Conservation (phyloP, 352 stramenopile genomes). For the Globisporangium heterothallicum region DNA sequence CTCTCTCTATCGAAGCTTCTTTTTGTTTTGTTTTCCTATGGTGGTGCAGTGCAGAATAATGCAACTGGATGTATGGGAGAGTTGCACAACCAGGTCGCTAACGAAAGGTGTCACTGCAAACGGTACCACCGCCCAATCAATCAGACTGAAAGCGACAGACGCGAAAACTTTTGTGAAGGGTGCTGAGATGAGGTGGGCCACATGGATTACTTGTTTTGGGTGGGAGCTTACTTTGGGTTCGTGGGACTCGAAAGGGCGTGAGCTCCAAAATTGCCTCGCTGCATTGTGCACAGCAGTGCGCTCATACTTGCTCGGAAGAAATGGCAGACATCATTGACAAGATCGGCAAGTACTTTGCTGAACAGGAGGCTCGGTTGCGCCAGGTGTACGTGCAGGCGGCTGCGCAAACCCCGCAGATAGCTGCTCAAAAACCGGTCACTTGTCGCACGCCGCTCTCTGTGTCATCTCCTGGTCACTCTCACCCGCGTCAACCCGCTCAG, state of each 20-base stretch:
- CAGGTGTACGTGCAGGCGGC: conserved; percentile 20
- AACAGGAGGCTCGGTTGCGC: conserved; percentile 57
- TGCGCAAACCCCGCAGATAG: not conserved
- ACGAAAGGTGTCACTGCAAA: not conserved
- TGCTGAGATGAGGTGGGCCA: not conserved
- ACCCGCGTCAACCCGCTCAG: not conserved
- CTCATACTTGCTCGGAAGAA: not conserved
- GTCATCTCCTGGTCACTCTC: too few relatives aligned
- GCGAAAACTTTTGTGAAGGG: not conserved
- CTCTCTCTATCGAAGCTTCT: too few relatives aligned
- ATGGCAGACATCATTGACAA: conserved; percentile 65
- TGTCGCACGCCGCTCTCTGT: conserved; percentile 10
- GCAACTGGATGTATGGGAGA: not conserved
- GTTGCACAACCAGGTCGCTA: not conserved
- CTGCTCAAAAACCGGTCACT: not conserved
- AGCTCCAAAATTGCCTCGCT: too few relatives aligned
- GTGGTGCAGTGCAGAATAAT: too few relatives aligned
- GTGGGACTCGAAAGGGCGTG: not conserved
- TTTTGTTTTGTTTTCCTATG: too few relatives aligned
- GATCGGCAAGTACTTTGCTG: conserved; percentile 63
- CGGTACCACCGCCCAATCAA: too few relatives aligned
- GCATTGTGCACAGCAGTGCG: too few relatives aligned
- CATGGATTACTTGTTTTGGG: not conserved
- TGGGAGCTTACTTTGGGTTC: too few relatives aligned
- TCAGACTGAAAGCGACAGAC: not conserved